Evolutionary conservation across 495 filamentous ascomycete species (phyloP).

Genomic region (Amniculicola lignicola): DNA sequence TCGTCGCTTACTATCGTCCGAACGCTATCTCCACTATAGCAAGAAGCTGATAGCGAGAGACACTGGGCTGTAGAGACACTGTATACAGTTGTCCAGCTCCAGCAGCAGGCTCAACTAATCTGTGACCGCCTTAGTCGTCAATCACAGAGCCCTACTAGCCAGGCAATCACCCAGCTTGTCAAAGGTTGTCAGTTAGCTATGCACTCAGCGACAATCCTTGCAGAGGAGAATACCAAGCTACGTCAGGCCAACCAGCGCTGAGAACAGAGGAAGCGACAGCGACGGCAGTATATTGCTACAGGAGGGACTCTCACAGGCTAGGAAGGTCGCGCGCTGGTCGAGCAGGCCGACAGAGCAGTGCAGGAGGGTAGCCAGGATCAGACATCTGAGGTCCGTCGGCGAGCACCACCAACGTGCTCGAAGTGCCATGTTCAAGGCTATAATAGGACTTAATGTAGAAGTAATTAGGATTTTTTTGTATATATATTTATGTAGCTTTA

Average conservation of each 20-base stretch:
- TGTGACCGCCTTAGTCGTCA: neutral
- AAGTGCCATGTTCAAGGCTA: no score
- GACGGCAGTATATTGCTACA: slow-evolving; percentile 1
- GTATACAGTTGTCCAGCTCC: neutral
- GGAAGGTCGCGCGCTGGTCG: neutral
- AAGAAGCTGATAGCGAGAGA: neutral
- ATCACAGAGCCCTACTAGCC: neutral
- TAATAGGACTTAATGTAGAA: no score
- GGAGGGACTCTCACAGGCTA: neutral
- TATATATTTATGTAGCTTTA: no score
- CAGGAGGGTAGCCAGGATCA: no score
- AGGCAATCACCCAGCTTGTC: neutral
- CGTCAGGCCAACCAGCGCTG: neutral
- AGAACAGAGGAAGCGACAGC: neutral
- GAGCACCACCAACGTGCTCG: no score
- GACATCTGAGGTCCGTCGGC: no score
- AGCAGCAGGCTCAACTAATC: slow-evolving; percentile 1
- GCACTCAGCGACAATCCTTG: slow-evolving; percentile 2
- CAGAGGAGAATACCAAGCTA: slow-evolving; percentile 1
- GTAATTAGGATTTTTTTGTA: no score
- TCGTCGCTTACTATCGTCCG: neutral
- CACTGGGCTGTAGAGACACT: neutral
- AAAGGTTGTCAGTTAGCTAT: slow-evolving; percentile 4
- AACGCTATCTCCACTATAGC: neutral
- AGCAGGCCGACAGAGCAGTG: neutral